These are phyloP conservation scores for Cynara cardunculus DNA, from an alignment of 129 eudicot species.

Conservation along the genomic window DNA sequence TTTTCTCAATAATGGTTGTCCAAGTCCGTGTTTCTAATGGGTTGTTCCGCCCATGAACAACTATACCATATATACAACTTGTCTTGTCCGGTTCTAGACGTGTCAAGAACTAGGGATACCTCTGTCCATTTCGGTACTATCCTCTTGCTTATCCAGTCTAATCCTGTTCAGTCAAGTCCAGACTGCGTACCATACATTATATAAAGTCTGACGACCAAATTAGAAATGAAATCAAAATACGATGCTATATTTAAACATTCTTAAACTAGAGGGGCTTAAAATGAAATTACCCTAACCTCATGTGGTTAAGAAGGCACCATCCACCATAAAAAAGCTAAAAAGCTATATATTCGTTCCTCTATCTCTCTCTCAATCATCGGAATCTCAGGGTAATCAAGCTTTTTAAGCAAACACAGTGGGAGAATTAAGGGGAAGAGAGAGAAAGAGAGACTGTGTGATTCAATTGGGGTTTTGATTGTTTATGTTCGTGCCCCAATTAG, in stretches of 20 bases:
- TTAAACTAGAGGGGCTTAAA: neutral
- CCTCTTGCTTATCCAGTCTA: too few relatives aligned
- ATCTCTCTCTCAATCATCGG: conserved; percentile 20
- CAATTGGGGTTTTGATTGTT: neutral
- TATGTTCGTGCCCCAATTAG: conserved; percentile 1
- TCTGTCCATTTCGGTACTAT: neutral
- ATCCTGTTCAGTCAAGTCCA: too few relatives aligned
- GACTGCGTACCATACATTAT: too few relatives aligned
- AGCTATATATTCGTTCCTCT: conserved; percentile 22
- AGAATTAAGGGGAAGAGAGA: neutral
- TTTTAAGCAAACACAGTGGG: conserved; percentile 21
- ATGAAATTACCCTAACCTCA: neutral
- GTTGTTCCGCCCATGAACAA: too few relatives aligned
- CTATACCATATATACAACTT: neutral
- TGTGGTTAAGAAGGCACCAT: neutral
- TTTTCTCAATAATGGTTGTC: too few relatives aligned
- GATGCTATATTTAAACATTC: neutral
- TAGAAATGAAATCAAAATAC: too few relatives aligned
- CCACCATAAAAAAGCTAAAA: conserved; percentile 22
- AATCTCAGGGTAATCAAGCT: conserved; percentile 29
- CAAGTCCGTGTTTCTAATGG: too few relatives aligned
- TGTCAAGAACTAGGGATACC: too few relatives aligned
- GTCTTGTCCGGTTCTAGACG: neutral
- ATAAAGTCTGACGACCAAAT: neutral
- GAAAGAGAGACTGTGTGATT: neutral